Conservation (phyloP, 1,139 yeast species). For the Yamadazyma mexicana region DNA sequence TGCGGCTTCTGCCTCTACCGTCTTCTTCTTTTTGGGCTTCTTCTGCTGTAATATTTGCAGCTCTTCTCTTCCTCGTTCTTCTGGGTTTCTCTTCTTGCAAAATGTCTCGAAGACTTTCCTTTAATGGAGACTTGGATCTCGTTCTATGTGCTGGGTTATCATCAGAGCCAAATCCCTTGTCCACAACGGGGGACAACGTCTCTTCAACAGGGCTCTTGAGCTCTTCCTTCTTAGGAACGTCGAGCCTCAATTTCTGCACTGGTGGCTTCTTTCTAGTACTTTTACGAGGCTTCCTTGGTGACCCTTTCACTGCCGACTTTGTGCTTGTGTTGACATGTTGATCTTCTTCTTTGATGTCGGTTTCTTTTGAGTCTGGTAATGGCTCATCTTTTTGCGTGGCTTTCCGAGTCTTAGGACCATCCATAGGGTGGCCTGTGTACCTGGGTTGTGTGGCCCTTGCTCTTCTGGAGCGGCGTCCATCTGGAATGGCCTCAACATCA, state of each 20-base stretch:
- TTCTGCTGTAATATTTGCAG: conserved; percentile 4
- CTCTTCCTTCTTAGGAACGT: conserved; percentile 1
- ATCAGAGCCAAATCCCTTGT: not conserved
- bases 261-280: not conserved
- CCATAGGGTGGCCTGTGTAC: not conserved
- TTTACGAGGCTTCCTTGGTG: conserved; percentile 1
- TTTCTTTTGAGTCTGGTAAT: not conserved
- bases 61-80: conserved; percentile 13
- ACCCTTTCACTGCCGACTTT: not conserved
- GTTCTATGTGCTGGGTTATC: conserved; percentile 42
- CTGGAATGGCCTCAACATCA: not conserved
- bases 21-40: conserved; percentile 17
- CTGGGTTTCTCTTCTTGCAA: conserved; percentile 16
- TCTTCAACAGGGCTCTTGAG: conserved; percentile 1
- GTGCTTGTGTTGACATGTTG: not conserved
- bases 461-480: conserved; percentile 4
- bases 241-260: not conserved
- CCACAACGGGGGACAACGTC: too few species aligned
- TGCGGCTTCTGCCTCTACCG: conserved; percentile 13
- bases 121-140: conserved; percentile 44
- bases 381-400: not conserved
- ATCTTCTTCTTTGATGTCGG: not conserved
- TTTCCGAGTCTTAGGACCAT: not conserved
- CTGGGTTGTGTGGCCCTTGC: not conserved
- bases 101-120: conserved; percentile 31